These are phyloP conservation scores for Kuraishia borneana DNA, from an alignment of 805 yeast genomes.

Conservation along the genomic window DNA sequence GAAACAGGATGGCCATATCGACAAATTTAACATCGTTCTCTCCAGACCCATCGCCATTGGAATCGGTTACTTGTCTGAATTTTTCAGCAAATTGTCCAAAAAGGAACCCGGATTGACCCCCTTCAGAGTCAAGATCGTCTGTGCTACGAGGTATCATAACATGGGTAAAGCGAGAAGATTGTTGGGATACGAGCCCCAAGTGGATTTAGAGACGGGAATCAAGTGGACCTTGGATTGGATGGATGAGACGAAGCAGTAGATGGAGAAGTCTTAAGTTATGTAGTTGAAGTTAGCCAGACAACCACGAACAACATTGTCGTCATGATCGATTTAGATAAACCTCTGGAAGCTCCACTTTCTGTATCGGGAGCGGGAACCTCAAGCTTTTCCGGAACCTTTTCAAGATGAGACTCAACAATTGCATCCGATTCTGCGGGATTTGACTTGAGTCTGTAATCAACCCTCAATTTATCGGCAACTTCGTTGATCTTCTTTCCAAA, in stretches of 20 bases:
- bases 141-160: constrained; percentile 90
- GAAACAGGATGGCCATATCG: constrained; percentile 91
- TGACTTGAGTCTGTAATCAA: constrained; percentile 5
- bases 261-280: neutral
- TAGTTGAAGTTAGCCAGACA: no score
- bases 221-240: constrained; percentile 76
- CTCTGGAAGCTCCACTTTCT: no score
- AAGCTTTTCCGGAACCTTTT: neutral
- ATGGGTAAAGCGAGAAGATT: constrained; percentile 73
- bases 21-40: constrained; percentile 55
- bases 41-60: constrained; percentile 66
- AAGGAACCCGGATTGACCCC: constrained; percentile 94
- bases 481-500: constrained; percentile 2
- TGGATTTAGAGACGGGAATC: constrained; percentile 72
- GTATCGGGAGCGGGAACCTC: neutral
- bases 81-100: constrained; percentile 55
- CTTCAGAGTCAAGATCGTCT: constrained; percentile 83
- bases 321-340: no score
- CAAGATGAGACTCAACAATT: neutral
- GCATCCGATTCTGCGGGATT: neutral
- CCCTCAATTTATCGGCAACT: neutral
- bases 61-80: constrained; percentile 74
- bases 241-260: constrained; percentile 41
- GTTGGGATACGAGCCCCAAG: constrained; percentile 73
- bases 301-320: no score